Conservation (phyloP, 2,329 filamentous ascomycete genomes). For the Lomentospora prolificans region DNA sequence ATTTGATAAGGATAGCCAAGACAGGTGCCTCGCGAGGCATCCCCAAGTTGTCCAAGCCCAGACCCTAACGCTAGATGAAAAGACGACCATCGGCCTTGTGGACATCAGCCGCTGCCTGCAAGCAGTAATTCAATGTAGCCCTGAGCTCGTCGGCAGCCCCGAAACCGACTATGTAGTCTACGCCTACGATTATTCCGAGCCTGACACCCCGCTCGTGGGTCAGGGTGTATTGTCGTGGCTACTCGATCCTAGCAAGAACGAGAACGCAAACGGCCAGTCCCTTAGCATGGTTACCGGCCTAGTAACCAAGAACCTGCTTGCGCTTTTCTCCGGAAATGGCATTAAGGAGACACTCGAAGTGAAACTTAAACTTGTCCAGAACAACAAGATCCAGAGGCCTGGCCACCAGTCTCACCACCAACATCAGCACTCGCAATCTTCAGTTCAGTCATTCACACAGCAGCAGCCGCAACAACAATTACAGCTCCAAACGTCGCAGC, state of each 20-base stretch:
- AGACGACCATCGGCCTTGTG: slow-evolving; percentile 72
- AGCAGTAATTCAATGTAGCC: slow-evolving; percentile 68
- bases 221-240: slow-evolving; percentile 91
- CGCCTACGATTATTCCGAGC: slow-evolving; percentile 92
- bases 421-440: not conserved
- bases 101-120: slow-evolving; percentile 81
- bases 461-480: slow-evolving; percentile 13
- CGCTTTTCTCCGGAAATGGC: slow-evolving; percentile 68
- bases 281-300: slow-evolving; percentile 74
- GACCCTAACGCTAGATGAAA: slow-evolving; percentile 71
- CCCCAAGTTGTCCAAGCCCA: slow-evolving; percentile 71
- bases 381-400: slow-evolving; percentile 45
- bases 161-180: slow-evolving; percentile 90
- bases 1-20: slow-evolving; percentile 80
- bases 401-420: slow-evolving; percentile 14
- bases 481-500: slow-evolving; percentile 11
- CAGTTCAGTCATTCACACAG: slow-evolving; percentile 9
- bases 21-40: slow-evolving; percentile 81
- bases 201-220: slow-evolving; percentile 83
- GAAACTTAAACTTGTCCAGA: slow-evolving; percentile 73
- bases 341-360: slow-evolving; percentile 87
- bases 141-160: slow-evolving; percentile 47
- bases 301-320: slow-evolving; percentile 76
- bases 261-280: slow-evolving; percentile 23
- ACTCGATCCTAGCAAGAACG: slow-evolving; percentile 32